These are phyloP conservation scores for Peniophora sp. DNA, from an alignment of 1,284 basidiomycete genomes.

Conservation along the genomic window DNA sequence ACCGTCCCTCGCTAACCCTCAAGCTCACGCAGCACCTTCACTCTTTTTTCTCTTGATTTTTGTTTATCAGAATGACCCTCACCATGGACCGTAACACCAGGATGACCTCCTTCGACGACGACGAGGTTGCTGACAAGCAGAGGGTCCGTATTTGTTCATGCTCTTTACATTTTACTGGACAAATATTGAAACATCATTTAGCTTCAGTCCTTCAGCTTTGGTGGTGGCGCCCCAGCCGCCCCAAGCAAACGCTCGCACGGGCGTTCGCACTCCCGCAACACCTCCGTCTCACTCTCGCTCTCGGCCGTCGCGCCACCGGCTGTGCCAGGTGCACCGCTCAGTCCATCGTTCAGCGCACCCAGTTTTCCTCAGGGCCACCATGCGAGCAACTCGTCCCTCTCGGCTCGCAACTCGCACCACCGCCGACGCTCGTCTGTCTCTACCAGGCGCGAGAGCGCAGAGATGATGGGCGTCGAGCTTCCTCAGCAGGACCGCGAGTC, in stretches of 20 bases:
- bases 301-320: constrained; percentile 17
- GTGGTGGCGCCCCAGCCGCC: constrained; percentile 19
- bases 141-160: constrained; percentile 18
- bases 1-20: constrained; percentile 25
- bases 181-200: constrained; percentile 16
- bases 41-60: constrained; percentile 21
- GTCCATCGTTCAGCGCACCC: constrained; percentile 32
- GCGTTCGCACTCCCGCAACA: constrained; percentile 68
- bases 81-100: constrained; percentile 25
- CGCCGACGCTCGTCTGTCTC: constrained; percentile 78
- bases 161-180: not conserved
- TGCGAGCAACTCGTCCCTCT: constrained; percentile 17
- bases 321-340: constrained; percentile 11
- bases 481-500: constrained; percentile 56
- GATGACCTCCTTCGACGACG: constrained; percentile 18
- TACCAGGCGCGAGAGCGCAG: constrained; percentile 73
- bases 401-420: constrained; percentile 65
- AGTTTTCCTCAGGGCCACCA: constrained; percentile 6
- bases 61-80: constrained; percentile 13
- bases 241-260: constrained; percentile 33
- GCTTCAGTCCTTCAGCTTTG: constrained; percentile 53
- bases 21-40: constrained; percentile 27
- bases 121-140: constrained; percentile 25
- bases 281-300: constrained; percentile 30
- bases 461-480: constrained; percentile 72